Percentiles rank a stretch among this genome's conserved stretches.
phyloP scores from a whole-genome alignment of 768 basidiomycete species.

The Mycena epipterygia region DNA sequence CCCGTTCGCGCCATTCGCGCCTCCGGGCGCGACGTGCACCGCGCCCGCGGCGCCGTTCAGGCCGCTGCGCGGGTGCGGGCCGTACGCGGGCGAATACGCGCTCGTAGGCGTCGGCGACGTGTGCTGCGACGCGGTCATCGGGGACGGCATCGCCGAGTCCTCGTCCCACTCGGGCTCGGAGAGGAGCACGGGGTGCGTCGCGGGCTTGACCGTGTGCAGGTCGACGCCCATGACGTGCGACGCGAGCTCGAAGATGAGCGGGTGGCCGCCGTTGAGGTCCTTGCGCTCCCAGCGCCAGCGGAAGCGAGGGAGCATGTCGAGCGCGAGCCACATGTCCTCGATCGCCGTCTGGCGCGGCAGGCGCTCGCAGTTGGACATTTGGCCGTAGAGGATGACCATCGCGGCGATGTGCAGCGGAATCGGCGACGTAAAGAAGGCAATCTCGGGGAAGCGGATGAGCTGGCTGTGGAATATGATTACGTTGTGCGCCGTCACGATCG shows the following conservation, averaged over 20 bases:
- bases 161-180: constrained; percentile 70
- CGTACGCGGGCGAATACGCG: constrained; percentile 43
- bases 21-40: constrained; percentile 15
- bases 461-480: constrained; percentile 88
- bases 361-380: constrained; percentile 82
- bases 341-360: constrained; percentile 75
- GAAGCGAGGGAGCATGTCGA: constrained; percentile 90
- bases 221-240: constrained; percentile 84
- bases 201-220: constrained; percentile 70
- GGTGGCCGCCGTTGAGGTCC: constrained; percentile 83
- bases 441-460: constrained; percentile 87
- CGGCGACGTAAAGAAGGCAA: constrained; percentile 90
- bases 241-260: constrained; percentile 86
- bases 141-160: constrained; percentile 49
- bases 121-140: constrained; percentile 54
- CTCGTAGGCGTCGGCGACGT: constrained; percentile 55
- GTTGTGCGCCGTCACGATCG: constrained; percentile 90
- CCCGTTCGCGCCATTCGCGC: constrained; percentile 37
- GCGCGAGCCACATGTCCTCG: constrained; percentile 89
- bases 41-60: constrained; percentile 45
- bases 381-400: constrained; percentile 92
- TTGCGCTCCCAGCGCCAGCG: constrained; percentile 94
- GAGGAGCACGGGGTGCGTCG: constrained; percentile 59
- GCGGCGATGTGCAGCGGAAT: constrained; percentile 92
- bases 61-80: constrained; percentile 55